These are phyloP conservation scores for Podila clonocystis DNA, from an alignment of 192 early-diverging fungal species.

Conservation along the genomic window DNA sequence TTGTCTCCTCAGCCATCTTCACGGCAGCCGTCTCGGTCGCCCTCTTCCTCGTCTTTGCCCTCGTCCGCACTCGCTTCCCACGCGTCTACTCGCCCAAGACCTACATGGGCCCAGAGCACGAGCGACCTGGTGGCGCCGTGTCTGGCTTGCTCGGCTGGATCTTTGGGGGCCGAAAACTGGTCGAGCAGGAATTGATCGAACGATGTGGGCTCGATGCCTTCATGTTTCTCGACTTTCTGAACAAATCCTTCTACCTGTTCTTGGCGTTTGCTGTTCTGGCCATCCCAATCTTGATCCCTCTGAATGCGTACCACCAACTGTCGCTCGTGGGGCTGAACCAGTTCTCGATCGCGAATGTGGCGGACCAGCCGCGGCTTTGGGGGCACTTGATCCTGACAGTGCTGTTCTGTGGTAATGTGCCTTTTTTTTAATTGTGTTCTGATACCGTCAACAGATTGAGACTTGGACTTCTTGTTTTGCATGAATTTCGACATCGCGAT, in stretches of 20 bases:
- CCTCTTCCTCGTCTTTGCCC: constrained; percentile 67
- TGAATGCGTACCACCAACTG: constrained; percentile 68
- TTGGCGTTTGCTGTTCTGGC: constrained; percentile 59
- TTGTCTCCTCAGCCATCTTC: constrained; percentile 75
- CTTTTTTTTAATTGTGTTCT: no score
- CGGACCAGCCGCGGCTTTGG: constrained; percentile 66
- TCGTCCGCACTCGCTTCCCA: constrained; percentile 68
- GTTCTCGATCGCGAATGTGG: constrained; percentile 77
- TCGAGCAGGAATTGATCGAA: constrained; percentile 56
- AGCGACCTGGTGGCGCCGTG: constrained; percentile 45
- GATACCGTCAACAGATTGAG: no score
- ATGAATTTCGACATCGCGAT: no score
- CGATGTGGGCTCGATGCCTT: constrained; percentile 76
- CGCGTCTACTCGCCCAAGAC: constrained; percentile 80
- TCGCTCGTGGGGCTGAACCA: constrained; percentile 63
- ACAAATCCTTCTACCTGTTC: constrained; percentile 74
- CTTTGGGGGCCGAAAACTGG: constrained; percentile 54
- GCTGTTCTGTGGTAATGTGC: constrained; percentile 55
- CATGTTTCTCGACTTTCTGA: constrained; percentile 76
- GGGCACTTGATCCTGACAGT: constrained; percentile 69
- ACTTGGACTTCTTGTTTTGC: background rate
- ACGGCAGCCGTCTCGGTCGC: constrained; percentile 62
- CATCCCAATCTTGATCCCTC: constrained; percentile 69
- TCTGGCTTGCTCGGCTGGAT: constrained; percentile 67
- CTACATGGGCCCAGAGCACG: constrained; percentile 61